Evolutionary conservation across 768 basidiomycete genomes (phyloP).

Genomic region (Arthromyces matolae): DNA sequence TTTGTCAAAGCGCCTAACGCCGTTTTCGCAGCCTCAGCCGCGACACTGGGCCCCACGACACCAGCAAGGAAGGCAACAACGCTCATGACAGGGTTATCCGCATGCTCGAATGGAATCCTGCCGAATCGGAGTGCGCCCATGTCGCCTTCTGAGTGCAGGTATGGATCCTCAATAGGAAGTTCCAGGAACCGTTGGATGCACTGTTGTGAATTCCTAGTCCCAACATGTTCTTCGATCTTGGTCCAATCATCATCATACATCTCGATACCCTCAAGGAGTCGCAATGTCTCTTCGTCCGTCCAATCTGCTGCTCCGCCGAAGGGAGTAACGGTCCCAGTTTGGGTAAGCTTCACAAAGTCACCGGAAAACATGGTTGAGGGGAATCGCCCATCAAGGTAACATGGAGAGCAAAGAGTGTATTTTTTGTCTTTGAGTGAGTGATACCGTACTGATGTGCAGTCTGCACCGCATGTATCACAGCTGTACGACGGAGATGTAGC

Average conservation of each 20-base stretch:
- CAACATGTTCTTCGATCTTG: conserved; percentile 88
- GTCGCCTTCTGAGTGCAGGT: conserved; percentile 72
- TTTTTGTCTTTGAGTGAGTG: conserved; percentile 91
- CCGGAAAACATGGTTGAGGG: conserved; percentile 95
- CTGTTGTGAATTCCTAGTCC: conserved; percentile 86
- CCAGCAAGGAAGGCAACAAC: conserved; percentile 96
- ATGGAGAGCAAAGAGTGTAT: conserved; percentile 85
- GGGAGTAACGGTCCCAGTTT: conserved; percentile 36
- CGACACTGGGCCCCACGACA: conserved; percentile 85
- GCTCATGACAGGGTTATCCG: conserved; percentile 98
- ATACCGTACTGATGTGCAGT: conserved; percentile 86
- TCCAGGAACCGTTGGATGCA: conserved; percentile 95
- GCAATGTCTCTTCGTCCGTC: conserved; percentile 86
- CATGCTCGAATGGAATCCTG: conserved; percentile 85
- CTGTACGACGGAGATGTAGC: conserved; percentile 43
- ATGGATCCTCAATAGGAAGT: conserved; percentile 94
- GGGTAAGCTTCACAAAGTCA: conserved; percentile 87
- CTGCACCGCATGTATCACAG: conserved; percentile 94
- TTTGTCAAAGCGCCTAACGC: conserved; percentile 77
- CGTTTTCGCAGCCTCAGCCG: conserved; percentile 89
- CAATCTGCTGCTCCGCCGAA: conserved; percentile 53
- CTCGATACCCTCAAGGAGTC: conserved; percentile 93
- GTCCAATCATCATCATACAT: conserved; percentile 99
- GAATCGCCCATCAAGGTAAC: conserved; percentile 96
- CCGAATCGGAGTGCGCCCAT: conserved; percentile 75